Evolutionary conservation across 108 stramenopile genomes (phyloP).

Genomic region (Stephanodiscus triporus): DNA sequence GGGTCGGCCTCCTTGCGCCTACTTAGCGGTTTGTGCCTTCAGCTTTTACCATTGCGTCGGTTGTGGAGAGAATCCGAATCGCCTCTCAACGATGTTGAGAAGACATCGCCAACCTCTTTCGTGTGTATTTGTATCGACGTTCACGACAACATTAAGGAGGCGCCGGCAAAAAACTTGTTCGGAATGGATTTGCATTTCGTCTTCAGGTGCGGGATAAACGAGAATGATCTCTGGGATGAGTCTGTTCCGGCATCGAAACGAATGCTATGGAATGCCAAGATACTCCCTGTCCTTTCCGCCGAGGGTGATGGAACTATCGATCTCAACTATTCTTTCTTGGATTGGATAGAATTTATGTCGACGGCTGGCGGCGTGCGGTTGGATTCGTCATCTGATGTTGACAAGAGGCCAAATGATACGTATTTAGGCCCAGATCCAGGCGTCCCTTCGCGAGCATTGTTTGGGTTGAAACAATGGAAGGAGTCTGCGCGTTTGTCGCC

Average conservation of each 20-base stretch:
- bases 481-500: conserved; percentile 47
- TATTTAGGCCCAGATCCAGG: neutral
- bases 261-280: conserved; percentile 72
- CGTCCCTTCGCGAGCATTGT: conserved; percentile 7
- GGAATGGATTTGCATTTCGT: conserved; percentile 56
- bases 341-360: conserved; percentile 47
- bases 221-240: conserved; percentile 58
- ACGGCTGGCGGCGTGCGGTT: neutral
- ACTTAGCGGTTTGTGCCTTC: conserved; percentile 57
- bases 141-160: conserved; percentile 63
- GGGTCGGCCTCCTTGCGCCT: conserved; percentile 22
- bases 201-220: conserved; percentile 39
- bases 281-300: conserved; percentile 52
- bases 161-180: conserved; percentile 41
- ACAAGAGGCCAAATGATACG: no score
- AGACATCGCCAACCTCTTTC: conserved; percentile 13
- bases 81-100: neutral
- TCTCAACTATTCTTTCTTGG: conserved; percentile 47
- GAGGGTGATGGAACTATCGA: conserved; percentile 5
- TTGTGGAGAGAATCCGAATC: neutral
- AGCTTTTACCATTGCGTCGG: conserved; percentile 51
- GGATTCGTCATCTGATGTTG: conserved; percentile 9
- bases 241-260: conserved; percentile 19
- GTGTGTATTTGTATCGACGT: conserved; percentile 69
- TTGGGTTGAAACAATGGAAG: conserved; percentile 57